These are phyloP conservation scores for Isatis lusitanica DNA, from an alignment of 441 rosid species.

Conservation along the genomic window DNA sequence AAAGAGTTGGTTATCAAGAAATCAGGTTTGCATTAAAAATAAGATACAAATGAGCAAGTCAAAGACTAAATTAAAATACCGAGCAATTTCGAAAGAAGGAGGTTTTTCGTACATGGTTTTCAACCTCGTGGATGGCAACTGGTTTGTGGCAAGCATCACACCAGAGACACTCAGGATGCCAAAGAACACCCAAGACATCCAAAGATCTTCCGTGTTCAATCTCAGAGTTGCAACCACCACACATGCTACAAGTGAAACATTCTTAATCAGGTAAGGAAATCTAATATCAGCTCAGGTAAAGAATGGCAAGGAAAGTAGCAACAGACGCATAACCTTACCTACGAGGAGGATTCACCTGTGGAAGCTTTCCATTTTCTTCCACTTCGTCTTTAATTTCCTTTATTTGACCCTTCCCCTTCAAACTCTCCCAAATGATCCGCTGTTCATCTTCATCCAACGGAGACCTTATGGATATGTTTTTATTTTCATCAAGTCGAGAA, in stretches of 20 bases:
- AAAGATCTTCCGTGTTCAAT: conserved; percentile 71
- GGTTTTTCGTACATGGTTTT: conserved; percentile 11
- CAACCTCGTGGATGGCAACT: conserved; percentile 69
- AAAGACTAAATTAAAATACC: conserved; percentile 15
- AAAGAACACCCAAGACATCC: conserved; percentile 68
- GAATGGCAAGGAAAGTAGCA: background rate
- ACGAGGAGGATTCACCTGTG: conserved; percentile 11
- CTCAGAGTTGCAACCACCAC: conserved; percentile 77
- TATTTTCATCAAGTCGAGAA: conserved; percentile 38
- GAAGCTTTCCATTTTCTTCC: conserved; percentile 4
- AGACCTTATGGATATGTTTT: conserved; percentile 41
- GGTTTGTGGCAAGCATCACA: conserved; percentile 68
- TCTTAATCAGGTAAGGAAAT: conserved; percentile 28
- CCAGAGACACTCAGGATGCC: conserved; percentile 85
- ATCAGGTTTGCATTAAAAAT: conserved; percentile 9
- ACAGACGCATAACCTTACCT: conserved; percentile 22
- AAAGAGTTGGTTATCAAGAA: conserved; percentile 25
- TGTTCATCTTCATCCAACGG: conserved; percentile 17
- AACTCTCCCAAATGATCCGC: conserved; percentile 42
- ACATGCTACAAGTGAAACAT: conserved; percentile 48
- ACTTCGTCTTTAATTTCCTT: background rate
- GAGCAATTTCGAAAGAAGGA: background rate
- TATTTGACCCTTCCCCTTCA: background rate
- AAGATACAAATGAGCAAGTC: background rate
- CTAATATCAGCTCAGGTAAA: background rate